Percentiles rank a stretch among this genome's conserved stretches.
Conservation (phyloP, 331 rosid species). For the Stylosanthes scabra region DNA sequence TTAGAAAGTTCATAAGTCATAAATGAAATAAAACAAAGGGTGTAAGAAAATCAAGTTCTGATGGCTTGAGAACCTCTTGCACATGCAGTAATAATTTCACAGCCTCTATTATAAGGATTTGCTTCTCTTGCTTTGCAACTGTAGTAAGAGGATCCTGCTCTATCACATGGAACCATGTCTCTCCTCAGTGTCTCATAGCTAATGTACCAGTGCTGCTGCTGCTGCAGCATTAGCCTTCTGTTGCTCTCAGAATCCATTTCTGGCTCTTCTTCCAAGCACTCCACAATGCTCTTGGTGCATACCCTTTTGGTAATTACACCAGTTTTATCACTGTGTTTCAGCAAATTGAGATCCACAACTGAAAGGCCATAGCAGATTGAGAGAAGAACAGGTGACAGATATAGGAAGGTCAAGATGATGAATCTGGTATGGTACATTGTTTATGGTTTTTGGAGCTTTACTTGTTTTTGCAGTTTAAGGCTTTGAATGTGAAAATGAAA, state of each 20-base stretch:
- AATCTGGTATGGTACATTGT: conserved; percentile 58
- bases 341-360: conserved; percentile 28
- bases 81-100: conserved; percentile 84
- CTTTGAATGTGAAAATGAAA: conserved; percentile 31
- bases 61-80: conserved; percentile 69
- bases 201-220: conserved; percentile 69
- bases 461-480: conserved; percentile 29
- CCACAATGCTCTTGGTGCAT: conserved; percentile 62
- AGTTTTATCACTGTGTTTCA: conserved; percentile 44
- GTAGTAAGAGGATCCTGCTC: conserved; percentile 87
- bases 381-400: conserved; percentile 40
- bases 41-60: conserved; percentile 31
- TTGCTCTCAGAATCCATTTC: conserved; percentile 75
- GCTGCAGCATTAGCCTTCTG: conserved; percentile 57
- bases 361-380: conserved; percentile 47
- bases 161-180: conserved; percentile 89
- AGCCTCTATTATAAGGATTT: conserved; percentile 82
- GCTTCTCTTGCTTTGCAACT: conserved; percentile 73
- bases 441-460: conserved; percentile 17
- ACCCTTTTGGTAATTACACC: conserved; percentile 52
- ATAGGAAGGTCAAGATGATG: conserved; percentile 38
- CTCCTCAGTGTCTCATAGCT: conserved; percentile 91
- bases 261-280: conserved; percentile 44
- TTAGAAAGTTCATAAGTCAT: background rate
- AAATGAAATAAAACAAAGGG: background rate